Evolutionary conservation across 768 basidiomycete species (phyloP), one percentile per base, ranked within the genome.

Genomic region (Filobasidium wieringae): DNA sequence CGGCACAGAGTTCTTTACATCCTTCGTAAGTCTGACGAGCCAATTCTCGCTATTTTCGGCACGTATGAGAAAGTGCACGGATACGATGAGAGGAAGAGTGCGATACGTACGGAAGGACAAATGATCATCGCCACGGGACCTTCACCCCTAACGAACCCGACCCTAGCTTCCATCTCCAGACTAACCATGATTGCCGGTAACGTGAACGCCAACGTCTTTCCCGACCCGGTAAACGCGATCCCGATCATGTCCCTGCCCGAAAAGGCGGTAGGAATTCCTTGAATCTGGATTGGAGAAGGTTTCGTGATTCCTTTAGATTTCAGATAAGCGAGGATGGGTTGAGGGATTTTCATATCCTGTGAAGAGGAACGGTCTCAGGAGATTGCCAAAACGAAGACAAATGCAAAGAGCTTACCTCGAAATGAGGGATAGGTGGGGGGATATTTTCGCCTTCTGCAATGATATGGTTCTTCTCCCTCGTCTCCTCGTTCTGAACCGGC

Each of bases 331-430:
- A 97, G 76, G 41, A 97, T 82, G 2, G 84, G 79, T 37, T 80
- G 80, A 7, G 93, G 95, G n/a, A 99, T 84, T 78, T 96, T 97
- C 95, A 99, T 99, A 70, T 97, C 93, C 87, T 92, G 59, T 47
- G 43, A 24, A 12, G 43, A 33, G 56, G 59, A 32, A 49, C 8
- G 15, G 26, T 43, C 14, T 27, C 8, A 4, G 31, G 29, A n/a
- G 24, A n/a, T n/a, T 14, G 29, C 24, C 30, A 39, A 22, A 24
- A 50, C 43, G 19, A 31, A 15, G 0, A 6, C 4, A 66, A 76
- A 58, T 71, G 88, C 88, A 31, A 24, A 47, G 5, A 6, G 29
- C 43, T 47, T 27, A 47, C 43, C 43, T 78, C 79, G 75, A 97
- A 97, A 62, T 84, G 82, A 59, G 87, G 84, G 52, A 96, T 93